These are phyloP conservation scores for Meripilus lineatus DNA, from an alignment of 1,284 basidiomycete genomes.

Conservation along the genomic window DNA sequence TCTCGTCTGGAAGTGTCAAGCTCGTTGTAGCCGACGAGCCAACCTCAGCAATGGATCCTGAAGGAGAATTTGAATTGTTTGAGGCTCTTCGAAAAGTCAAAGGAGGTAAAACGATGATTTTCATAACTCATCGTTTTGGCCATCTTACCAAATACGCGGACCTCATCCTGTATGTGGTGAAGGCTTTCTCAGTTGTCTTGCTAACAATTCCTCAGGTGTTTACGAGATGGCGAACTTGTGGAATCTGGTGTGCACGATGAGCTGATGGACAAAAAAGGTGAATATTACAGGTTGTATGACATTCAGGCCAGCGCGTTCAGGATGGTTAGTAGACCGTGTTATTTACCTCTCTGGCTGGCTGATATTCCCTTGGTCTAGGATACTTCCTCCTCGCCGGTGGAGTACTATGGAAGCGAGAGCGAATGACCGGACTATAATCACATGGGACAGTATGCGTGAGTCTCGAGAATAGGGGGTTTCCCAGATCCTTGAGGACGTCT, in stretches of 20 bases:
- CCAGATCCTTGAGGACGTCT: no score
- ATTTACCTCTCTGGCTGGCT: no score
- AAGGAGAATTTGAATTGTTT: slow-evolving; percentile 40
- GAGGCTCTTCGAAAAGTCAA: slow-evolving; percentile 52
- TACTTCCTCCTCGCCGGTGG: no score
- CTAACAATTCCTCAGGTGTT: slow-evolving; percentile 39
- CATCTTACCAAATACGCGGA: slow-evolving; percentile 66
- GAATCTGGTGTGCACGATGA: slow-evolving; percentile 58
- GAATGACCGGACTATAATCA: no score
- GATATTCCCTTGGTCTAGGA: no score
- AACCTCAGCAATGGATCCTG: slow-evolving; percentile 15
- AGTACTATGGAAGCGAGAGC: no score
- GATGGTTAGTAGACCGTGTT: no score
- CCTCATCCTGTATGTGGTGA: slow-evolving; percentile 47
- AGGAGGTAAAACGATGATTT: slow-evolving; percentile 69
- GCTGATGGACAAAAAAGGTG: slow-evolving; percentile 44
- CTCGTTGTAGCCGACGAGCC: slow-evolving; percentile 14
- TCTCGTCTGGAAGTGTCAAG: slow-evolving; percentile 6
- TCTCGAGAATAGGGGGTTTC: no score
- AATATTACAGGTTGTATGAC: slow-evolving; percentile 60
- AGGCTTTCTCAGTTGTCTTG: not conserved
- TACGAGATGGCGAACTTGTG: slow-evolving; percentile 48
- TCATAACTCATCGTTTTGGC: slow-evolving; percentile 67
- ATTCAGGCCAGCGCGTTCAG: slow-evolving; percentile 23
- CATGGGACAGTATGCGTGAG: no score